Percentiles rank a stretch among this genome's conserved stretches.
Evolutionary conservation across 495 filamentous ascomycete species (phyloP).

Genomic region (Podospora pseudocomata): DNA sequence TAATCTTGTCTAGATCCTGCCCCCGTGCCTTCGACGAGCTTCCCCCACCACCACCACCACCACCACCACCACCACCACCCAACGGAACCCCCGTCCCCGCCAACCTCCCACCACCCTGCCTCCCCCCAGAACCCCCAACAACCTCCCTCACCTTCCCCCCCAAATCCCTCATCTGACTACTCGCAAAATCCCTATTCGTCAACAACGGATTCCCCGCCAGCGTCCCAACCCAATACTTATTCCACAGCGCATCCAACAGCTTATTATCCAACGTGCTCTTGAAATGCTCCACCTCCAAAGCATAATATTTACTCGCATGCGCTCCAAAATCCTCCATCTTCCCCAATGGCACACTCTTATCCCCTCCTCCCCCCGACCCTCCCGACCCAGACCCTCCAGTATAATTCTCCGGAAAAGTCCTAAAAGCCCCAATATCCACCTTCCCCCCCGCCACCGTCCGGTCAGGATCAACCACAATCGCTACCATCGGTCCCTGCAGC

Average conservation of each 20-base stretch:
- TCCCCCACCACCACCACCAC: slow-evolving; percentile 1
- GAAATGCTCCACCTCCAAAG: slow-evolving; percentile 86
- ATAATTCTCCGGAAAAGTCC: slow-evolving; percentile 80
- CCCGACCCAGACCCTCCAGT: slow-evolving; percentile 29
- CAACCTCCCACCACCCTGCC: slow-evolving; percentile 49
- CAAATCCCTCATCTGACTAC: slow-evolving; percentile 87
- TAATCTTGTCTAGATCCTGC: slow-evolving; percentile 63
- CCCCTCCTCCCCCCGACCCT: slow-evolving; percentile 33
- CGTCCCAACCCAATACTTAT: slow-evolving; percentile 99
- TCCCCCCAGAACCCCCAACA: slow-evolving; percentile 7
- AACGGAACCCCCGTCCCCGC: background rate
- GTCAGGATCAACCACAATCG: slow-evolving; percentile 96
- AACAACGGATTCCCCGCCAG: slow-evolving; percentile 93
- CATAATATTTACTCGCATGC: slow-evolving; percentile 83
- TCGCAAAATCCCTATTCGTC: slow-evolving; percentile 88
- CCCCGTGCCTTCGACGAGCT: background rate
- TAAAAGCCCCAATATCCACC: slow-evolving; percentile 96
- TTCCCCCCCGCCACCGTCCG: slow-evolving; percentile 91
- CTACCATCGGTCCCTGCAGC: slow-evolving; percentile 84
- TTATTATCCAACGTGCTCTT: slow-evolving; percentile 85
- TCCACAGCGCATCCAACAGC: slow-evolving; percentile 88
- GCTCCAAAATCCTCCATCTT: slow-evolving; percentile 98
- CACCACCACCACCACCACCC: background rate
- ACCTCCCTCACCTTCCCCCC: slow-evolving; percentile 71
- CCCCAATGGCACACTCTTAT: slow-evolving; percentile 76